These are phyloP conservation scores for Grosmannia serpens DNA, from an alignment of 2,329 filamentous ascomycete genomes.

Conservation along the genomic window DNA sequence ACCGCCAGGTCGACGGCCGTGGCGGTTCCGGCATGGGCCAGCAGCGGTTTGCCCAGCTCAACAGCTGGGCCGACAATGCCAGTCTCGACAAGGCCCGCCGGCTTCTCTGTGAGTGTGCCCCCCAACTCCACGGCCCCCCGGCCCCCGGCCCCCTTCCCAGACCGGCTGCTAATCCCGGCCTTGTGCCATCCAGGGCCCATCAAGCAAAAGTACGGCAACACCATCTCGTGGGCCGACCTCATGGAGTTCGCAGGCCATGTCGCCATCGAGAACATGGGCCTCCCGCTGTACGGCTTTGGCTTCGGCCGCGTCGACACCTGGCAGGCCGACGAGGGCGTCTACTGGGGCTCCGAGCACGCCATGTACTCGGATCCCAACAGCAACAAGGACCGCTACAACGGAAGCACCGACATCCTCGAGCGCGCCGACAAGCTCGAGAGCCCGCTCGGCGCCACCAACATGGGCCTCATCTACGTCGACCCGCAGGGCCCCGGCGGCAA, in stretches of 20 bases:
- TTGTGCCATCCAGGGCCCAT: constrained; percentile 41
- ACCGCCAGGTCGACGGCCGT: constrained; percentile 63
- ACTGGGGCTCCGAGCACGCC: constrained; percentile 64
- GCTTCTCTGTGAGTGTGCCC: constrained; percentile 44
- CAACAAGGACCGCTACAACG: neutral
- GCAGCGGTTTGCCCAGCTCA: constrained; percentile 69
- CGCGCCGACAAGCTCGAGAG: constrained; percentile 34
- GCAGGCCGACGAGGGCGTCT: constrained; percentile 64
- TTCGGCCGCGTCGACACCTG: constrained; percentile 62
- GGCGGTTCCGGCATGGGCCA: constrained; percentile 64
- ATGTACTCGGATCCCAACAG: constrained; percentile 44
- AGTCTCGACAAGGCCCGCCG: constrained; percentile 71
- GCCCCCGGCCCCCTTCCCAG: too few relatives aligned
- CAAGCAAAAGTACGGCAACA: constrained; percentile 76
- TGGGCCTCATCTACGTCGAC: constrained; percentile 76
- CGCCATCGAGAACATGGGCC: constrained; percentile 65
- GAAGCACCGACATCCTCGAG: neutral
- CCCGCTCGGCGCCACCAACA: constrained; percentile 57
- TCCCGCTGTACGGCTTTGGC: constrained; percentile 62
- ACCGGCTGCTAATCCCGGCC: neutral
- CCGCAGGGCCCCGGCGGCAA: constrained; percentile 65
- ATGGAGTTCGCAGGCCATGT: constrained; percentile 63
- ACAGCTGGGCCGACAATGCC: constrained; percentile 73
- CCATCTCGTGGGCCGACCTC: constrained; percentile 71
- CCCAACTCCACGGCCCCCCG: too few relatives aligned